Percentiles rank a stretch among this genome's conserved stretches.
These are phyloP conservation scores for Eucalyptus curtisii DNA, from an alignment of 345 rosid genomes.

Conservation along the genomic window DNA sequence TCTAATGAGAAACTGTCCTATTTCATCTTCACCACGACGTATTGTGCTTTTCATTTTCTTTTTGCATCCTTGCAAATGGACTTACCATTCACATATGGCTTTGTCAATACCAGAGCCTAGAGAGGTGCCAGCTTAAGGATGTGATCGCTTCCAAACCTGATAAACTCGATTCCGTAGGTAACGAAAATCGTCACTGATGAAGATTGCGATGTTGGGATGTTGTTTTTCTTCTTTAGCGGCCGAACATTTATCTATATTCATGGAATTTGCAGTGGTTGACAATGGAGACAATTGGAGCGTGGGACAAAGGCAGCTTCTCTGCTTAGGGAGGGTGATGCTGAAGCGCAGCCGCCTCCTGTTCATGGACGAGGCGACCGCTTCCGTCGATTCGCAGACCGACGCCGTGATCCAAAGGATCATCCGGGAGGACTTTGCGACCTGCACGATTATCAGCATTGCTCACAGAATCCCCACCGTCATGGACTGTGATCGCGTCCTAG, in stretches of 20 bases:
- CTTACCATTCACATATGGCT: not conserved
- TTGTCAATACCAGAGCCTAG: constrained; percentile 44
- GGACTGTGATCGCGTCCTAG: constrained; percentile 91
- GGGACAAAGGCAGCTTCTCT: constrained; percentile 92
- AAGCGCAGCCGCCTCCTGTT: constrained; percentile 72
- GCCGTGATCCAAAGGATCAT: constrained; percentile 83
- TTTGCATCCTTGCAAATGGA: not conserved
- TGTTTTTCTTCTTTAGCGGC: not conserved
- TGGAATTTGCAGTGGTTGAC: constrained; percentile 51
- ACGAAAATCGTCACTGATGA: not conserved
- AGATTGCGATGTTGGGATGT: not conserved
- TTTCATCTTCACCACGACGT: not conserved
- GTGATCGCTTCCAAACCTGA: constrained; percentile 63
- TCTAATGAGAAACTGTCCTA: not conserved
- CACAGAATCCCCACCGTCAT: constrained; percentile 95
- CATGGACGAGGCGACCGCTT: constrained; percentile 96
- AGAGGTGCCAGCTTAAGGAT: constrained; percentile 87
- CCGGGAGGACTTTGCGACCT: constrained; percentile 69
- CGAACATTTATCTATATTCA: not conserved
- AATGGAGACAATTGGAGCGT: constrained; percentile 97
- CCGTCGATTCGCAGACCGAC: constrained; percentile 89
- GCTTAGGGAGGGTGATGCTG: constrained; percentile 86
- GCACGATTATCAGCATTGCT: constrained; percentile 92
- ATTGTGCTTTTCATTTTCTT: not conserved
- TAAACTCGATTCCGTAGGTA: constrained; percentile 74